Conservation (phyloP, 83 land plant genomes). For the Picea mariana region DNA sequence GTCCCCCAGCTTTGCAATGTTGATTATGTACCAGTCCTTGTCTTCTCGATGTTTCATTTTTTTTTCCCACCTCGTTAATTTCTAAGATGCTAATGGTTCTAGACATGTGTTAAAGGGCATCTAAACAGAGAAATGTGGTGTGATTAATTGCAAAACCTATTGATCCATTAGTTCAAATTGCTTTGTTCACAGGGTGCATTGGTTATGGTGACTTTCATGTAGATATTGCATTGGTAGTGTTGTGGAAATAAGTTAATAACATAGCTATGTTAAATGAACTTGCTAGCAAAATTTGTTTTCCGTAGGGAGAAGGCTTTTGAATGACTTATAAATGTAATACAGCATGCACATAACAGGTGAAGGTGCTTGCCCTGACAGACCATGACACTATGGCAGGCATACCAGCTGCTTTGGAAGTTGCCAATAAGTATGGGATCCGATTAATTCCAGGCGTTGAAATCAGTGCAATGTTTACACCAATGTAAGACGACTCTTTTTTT, state of each 20-base stretch:
- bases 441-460: slow-evolving; percentile 96
- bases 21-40: background rate
- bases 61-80: too few relatives aligned
- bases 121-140: background rate
- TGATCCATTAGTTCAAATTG: background rate
- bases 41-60: background rate
- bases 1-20: background rate
- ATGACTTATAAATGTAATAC: slow-evolving; percentile 9
- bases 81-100: background rate
- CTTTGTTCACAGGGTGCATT: background rate
- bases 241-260: background rate
- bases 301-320: background rate
- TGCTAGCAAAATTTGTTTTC: background rate
- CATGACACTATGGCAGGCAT: slow-evolving; percentile 96
- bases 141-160: background rate
- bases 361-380: slow-evolving; percentile 92
- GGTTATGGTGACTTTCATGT: background rate
- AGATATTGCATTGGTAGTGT: background rate
- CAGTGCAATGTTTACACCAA: slow-evolving; percentile 59
- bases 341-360: slow-evolving; percentile 67
- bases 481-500: slow-evolving; percentile 29
- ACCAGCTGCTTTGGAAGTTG: slow-evolving; percentile 75
- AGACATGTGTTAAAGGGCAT: background rate
- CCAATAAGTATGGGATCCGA: slow-evolving; percentile 65
- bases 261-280: background rate